These are phyloP conservation scores for Morella rubra DNA, from an alignment of 306 rosid species.

Conservation along the genomic window DNA sequence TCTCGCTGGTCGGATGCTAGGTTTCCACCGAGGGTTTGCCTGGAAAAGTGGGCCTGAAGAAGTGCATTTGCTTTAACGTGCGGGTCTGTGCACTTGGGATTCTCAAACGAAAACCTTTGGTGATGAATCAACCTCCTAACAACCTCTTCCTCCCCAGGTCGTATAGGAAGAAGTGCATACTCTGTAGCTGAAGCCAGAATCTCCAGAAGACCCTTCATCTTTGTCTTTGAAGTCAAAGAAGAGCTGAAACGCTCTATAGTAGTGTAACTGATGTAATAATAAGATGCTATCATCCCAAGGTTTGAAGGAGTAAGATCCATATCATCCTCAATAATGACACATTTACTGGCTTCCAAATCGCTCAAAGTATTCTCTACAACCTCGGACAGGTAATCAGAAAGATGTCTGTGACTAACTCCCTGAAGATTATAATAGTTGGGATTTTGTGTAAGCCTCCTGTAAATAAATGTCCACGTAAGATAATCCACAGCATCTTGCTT, in stretches of 20 bases:
- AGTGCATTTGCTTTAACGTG: conserved; percentile 84
- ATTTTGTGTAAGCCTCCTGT: conserved; percentile 89
- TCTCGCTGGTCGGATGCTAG: conserved; percentile 82
- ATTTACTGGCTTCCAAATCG: conserved; percentile 84
- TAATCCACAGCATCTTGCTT: conserved; percentile 96
- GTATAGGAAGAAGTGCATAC: conserved; percentile 79
- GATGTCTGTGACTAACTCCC: conserved; percentile 93
- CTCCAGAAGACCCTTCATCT: conserved; percentile 92
- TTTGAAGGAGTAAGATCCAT: conserved; percentile 80
- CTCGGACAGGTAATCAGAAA: conserved; percentile 92
- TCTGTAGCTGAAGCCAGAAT: conserved; percentile 83
- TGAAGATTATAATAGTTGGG: conserved; percentile 95
- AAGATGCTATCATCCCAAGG: conserved; percentile 91
- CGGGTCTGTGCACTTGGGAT: conserved; percentile 76
- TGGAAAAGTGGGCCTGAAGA: conserved; percentile 90
- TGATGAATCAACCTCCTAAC: conserved; percentile 80
- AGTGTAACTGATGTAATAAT: conserved; percentile 80
- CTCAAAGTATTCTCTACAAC: conserved; percentile 80
- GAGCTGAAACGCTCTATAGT: conserved; percentile 89
- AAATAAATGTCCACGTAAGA: conserved; percentile 94
- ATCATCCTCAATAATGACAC: conserved; percentile 71
- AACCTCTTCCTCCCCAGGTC: conserved; percentile 91
- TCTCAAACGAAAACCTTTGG: conserved; percentile 86
- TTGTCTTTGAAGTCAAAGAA: conserved; percentile 73
- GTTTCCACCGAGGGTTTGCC: conserved; percentile 81